Base-by-base conservation (phyloP, 495 filamentous ascomycete species). In the Amphirosellinia nigrospora region DNA sequence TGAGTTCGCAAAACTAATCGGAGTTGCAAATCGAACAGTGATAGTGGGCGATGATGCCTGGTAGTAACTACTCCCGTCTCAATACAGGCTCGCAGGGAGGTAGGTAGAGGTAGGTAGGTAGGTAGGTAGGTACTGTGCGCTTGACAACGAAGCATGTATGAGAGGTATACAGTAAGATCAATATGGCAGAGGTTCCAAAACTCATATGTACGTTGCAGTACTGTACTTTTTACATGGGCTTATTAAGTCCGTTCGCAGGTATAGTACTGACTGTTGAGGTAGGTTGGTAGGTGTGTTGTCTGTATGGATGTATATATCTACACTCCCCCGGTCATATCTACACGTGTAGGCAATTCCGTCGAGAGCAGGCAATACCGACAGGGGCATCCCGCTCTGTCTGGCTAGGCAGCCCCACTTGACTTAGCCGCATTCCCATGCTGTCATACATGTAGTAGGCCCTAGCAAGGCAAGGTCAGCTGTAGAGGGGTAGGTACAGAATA, bases 1-100 rank as follows among this genome's bases (percentile, higher is more conserved):
- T 11, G 39, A 34, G 19, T 30, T 52, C 38, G 16, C 38, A 26
- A 32, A 68, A 68, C 23, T 23, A 15, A 52, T 36, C 26, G 41
- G n/a, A 43, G 28, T 48, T 50, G 55, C 55, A 60, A 26, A n/a
- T 19, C 41, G 53, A 61, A 4, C 52, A 59, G 56, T 34, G 52
- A 63, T 69, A 36, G 66, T 73, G 21, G 60, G 32, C 66, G 38
- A 60, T 15, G 58, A n/a, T n/a, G n/a, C n/a, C 16, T 56, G 38
- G 52, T 67, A 26, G 43, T 45, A 39, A 36, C 34, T 36, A n/a
- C n/a, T 36, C 7, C 3, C 34, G 34, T 30, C 30, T 39, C 36
- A 67, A 59, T 21, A 26, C 19, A 19, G 48, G 19, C 21, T 53
- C 45, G 32, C 19, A 52, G 34, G 36, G n/a, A n/a, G n/a, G n/a